Conservation (phyloP, 192 early-diverging fungal species). For the Umbelopsis sp. region DNA sequence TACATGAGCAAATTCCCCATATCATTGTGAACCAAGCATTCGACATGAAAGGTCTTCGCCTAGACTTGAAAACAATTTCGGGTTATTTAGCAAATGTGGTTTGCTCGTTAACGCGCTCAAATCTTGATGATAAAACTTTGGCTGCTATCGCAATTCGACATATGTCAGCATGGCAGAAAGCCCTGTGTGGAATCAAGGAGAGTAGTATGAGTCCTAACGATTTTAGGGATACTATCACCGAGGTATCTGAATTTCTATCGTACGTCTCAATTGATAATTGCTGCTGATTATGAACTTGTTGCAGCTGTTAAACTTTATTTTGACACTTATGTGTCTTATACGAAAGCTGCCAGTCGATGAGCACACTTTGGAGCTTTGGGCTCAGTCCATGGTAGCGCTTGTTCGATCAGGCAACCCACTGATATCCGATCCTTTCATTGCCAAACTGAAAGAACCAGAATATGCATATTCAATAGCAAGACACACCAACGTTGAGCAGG, state of each 20-base stretch:
- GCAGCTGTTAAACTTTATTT: background rate
- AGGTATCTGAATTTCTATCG: too few relatives aligned
- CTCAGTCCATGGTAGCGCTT: background rate
- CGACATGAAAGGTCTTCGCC: too few relatives aligned
- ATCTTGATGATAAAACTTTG: background rate
- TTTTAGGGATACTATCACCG: too few relatives aligned
- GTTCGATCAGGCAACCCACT: background rate
- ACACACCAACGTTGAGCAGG: too few relatives aligned
- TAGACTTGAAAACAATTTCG: background rate
- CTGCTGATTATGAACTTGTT: background rate
- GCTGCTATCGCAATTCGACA: background rate
- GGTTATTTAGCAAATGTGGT: background rate
- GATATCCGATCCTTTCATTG: background rate
- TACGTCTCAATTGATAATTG: too few relatives aligned
- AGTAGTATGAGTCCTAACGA: background rate
- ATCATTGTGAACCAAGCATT: too few relatives aligned
- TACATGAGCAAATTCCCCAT: too few relatives aligned
- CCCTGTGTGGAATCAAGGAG: background rate
- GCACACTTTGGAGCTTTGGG: background rate
- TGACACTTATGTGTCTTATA: background rate
- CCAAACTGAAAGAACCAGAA: background rate
- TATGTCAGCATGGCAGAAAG: background rate
- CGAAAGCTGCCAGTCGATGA: background rate
- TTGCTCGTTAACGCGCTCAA: background rate
- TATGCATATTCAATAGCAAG: too few relatives aligned